Evolutionary conservation across 805 yeast species (phyloP), one percentile per base, ranked within the genome.

Genomic region (Candida palmyrensis): DNA sequence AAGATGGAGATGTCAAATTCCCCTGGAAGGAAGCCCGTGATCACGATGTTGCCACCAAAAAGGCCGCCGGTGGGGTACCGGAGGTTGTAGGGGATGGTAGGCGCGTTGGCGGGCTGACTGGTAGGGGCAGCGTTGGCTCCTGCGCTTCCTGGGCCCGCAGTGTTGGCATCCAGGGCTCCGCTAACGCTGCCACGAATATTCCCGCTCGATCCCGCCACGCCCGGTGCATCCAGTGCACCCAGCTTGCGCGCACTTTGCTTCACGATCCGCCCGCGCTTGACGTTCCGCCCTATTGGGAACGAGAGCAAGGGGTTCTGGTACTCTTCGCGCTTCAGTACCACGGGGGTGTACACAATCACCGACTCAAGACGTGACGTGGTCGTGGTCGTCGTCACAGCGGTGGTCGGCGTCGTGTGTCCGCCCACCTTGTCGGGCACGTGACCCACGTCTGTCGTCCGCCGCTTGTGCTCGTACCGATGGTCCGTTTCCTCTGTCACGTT

Each of bases 41-140:
- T 60, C 4, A 82, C 69, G 13, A 82, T 49, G 42, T 78, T 80
- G 38, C 78, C 77, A 4, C 88, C 89, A 48, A 81, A 82, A 9
- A 68, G 49, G 1, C 77, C 85, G 15, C 82, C 77, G 0, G 75
- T 66, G 2, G 88, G 84, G 42, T 62, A 71, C 15, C 60, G 53
- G 32, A 81, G 55, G 22, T 68, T 65, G 36, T 51, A 61, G 1
- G 82, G 82, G 6, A 70, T 57, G 23, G 11, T 9, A n/a, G n/a
- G n/a, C n/a, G n/a, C n/a, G n/a, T n/a, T n/a, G n/a, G n/a, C n/a
- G n/a, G n/a, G n/a, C n/a, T n/a, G n/a, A n/a, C n/a, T n/a, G n/a
- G n/a, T n/a, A n/a, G n/a, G n/a, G n/a, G n/a, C n/a, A n/a, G n/a
- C n/a, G n/a, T n/a, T n/a, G n/a, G n/a, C n/a, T n/a, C n/a, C n/a